Conservation (phyloP, 495 filamentous ascomycete genomes). For the Mytilinidion resinicola region DNA sequence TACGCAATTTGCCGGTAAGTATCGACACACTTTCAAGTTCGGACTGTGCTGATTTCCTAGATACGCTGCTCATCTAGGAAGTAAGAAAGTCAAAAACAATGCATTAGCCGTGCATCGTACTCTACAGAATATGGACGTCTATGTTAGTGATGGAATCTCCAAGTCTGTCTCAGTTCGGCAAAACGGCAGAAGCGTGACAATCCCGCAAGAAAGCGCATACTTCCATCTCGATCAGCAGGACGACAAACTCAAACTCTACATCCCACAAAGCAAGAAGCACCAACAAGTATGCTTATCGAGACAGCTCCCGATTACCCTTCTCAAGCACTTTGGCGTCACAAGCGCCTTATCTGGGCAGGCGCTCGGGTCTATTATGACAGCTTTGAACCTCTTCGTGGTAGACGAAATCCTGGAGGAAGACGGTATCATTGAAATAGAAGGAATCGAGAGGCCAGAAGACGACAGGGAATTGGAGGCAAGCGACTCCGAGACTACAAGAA, state of each 20-base stretch:
- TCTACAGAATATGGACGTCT: constrained; percentile 1
- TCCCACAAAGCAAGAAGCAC: not conserved
- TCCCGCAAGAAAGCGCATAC: not conserved
- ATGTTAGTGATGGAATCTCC: not conserved
- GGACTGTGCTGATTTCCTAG: constrained; percentile 6
- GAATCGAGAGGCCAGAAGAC: not conserved
- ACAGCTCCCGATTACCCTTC: not conserved
- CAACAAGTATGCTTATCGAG: not conserved
- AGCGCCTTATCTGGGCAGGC: not conserved
- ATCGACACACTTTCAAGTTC: not conserved
- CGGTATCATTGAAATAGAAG: not conserved
- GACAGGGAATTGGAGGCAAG: not conserved
- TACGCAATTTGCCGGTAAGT: constrained; percentile 13
- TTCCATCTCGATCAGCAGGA: not conserved
- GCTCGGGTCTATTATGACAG: constrained; percentile 1
- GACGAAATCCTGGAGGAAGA: constrained; percentile 4
- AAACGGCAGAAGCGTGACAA: not conserved
- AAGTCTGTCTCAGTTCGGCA: not conserved
- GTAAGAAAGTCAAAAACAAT: not conserved
- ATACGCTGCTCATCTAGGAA: constrained; percentile 5
- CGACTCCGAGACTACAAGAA: not conserved
- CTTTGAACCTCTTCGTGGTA: not conserved
- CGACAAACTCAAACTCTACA: not conserved
- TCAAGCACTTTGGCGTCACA: constrained; percentile 1
- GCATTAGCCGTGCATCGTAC: not conserved